Conservation (phyloP, 1,284 basidiomycete species). For the Kalmanozyma brasiliensis region DNA sequence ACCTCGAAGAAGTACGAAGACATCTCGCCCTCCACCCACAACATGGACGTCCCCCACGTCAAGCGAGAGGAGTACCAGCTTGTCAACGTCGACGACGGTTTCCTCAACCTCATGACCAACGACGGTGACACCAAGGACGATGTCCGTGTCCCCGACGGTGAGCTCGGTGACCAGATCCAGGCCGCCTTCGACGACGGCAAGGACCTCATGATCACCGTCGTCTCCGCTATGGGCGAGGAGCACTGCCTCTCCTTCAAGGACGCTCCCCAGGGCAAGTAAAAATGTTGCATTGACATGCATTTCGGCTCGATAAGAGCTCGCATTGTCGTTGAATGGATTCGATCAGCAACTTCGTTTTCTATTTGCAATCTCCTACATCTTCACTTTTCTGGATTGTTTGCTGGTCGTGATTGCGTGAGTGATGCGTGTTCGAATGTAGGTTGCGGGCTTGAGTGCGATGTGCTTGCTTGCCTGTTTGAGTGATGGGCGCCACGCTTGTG, state of each 20-base stretch:
- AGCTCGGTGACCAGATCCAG: constrained; percentile 82
- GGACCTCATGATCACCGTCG: constrained; percentile 84
- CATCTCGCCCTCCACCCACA: constrained; percentile 97
- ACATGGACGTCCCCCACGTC: constrained; percentile 99
- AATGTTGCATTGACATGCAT: not conserved
- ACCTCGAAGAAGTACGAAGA: constrained; percentile 75
- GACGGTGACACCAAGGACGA: constrained; percentile 93
- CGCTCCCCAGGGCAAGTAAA: constrained; percentile 65
- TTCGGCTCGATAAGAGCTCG: not conserved
- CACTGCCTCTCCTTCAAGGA: constrained; percentile 78
- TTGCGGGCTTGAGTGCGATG: too few relatives aligned
- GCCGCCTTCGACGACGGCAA: constrained; percentile 84
- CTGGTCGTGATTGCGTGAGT: too few relatives aligned
- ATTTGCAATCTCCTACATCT: too few relatives aligned
- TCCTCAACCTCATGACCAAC: constrained; percentile 90
- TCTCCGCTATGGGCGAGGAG: constrained; percentile 91
- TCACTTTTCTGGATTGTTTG: too few relatives aligned
- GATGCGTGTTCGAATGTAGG: too few relatives aligned
- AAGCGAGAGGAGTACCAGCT: constrained; percentile 89
- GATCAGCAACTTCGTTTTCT: too few relatives aligned
- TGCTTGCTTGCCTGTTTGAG: too few relatives aligned
- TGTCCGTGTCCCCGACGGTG: constrained; percentile 89
- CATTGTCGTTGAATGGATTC: constrained; percentile 2
- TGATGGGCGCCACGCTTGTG: too few relatives aligned
- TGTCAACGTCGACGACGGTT: constrained; percentile 75